These are phyloP conservation scores for Suhomyces sp. DNA, from an alignment of 805 yeast species.

Conservation along the genomic window DNA sequence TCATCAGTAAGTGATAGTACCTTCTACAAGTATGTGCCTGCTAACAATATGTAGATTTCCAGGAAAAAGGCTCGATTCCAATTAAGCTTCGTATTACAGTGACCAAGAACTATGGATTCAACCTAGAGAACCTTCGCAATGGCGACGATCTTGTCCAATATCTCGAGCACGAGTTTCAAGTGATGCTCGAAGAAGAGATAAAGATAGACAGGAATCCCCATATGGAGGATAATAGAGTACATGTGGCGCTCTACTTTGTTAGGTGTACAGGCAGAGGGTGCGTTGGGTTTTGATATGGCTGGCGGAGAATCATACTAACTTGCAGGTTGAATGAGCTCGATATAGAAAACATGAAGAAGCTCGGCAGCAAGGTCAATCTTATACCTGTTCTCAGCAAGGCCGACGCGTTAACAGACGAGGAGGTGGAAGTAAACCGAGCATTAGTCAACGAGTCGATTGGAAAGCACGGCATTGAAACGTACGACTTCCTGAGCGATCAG, in stretches of 20 bases:
- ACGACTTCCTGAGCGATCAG: conserved; percentile 18
- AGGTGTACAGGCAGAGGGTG: conserved; percentile 13
- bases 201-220: conserved; percentile 12
- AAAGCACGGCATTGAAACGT: conserved; percentile 49
- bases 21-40: background rate
- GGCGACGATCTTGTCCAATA: conserved; percentile 6
- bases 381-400: conserved; percentile 82
- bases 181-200: conserved; percentile 10
- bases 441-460: conserved; percentile 49
- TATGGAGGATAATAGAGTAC: conserved; percentile 20
- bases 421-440: conserved; percentile 51
- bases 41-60: background rate
- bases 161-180: conserved; percentile 8
- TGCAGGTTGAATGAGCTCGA: conserved; percentile 56
- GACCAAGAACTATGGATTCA: conserved; percentile 25
- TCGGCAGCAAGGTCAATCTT: conserved; percentile 70
- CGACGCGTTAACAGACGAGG: conserved; percentile 64
- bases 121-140: conserved; percentile 18
- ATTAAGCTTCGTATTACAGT: conserved; percentile 17
- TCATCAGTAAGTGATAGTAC: conserved; percentile 7
- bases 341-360: conserved; percentile 66
- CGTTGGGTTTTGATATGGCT: background rate
- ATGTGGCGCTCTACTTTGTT: conserved; percentile 24
- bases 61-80: conserved; percentile 4
- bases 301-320: background rate